Base-by-base conservation (phyloP, 352 stramenopile genomes). In the Phytophthora multivora region DNA sequence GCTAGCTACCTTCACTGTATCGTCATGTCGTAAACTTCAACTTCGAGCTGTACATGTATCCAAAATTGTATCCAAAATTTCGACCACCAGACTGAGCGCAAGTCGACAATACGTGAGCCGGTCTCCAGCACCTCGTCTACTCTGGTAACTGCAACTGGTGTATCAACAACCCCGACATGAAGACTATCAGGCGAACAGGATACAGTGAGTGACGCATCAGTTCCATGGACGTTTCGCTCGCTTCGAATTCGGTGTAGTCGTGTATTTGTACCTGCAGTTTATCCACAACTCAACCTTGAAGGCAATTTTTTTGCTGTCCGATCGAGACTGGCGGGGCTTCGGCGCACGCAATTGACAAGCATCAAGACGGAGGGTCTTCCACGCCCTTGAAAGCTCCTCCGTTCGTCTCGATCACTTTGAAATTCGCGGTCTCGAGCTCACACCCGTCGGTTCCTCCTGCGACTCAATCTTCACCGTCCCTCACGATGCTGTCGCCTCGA, bases 341-440 rank as follows among this genome's bases (percentile, higher is more conserved):
- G 8, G n/a, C 41, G 25, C 6, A 49, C 54, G 35, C 33, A 45
- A 43, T 15, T 40, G 33, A 41, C 54, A 62, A 53, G n/a, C 41
- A 48, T 36, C 28, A n/a, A 49, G 21, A 23, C 2, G 2, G 4
- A 46, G 6, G 23, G 0, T 18, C 25, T 11, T 16, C 2, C 13
- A 31, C 26, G 5, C 12, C 35, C 21, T 50, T 30, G 33, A 31
- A 16, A n/a, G 53, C 13, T 35, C 48, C 30, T 49, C 16, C 18
- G 25, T 48, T 33, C 42, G 16, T 39, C 35, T 50, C 36, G 42
- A 21, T 62, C 59, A 73, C 43, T 69, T 52, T 61, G 47, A 36
- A 66, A 66, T 66, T 36, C 50, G 53, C 42, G 30, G 38, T 30
- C 48, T 69, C 23, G 42, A 60, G 55, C 48, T 48, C 53, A 65